A percentile compares a stretch with the other conserved stretches of the same genome.
Evolutionary conservation across 192 early-diverging fungal genomes (phyloP).

Genomic region (Podila horticola): DNA sequence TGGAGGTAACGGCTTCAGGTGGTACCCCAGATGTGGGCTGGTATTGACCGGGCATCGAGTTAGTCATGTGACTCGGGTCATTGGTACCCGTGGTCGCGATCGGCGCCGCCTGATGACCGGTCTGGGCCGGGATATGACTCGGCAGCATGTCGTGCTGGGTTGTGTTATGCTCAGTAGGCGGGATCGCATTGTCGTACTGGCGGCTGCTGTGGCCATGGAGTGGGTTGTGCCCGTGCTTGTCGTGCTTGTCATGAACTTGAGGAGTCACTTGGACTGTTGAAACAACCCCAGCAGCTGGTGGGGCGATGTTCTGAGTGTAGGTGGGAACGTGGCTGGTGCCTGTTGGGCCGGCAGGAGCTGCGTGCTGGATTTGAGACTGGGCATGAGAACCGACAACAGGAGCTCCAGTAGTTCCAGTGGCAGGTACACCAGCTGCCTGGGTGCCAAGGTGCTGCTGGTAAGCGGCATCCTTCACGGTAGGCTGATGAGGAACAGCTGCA

Average conservation of each 20-base stretch:
- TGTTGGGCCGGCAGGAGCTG: slow-evolving; percentile 20
- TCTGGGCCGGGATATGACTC: neutral
- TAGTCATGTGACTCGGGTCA: too few species aligned
- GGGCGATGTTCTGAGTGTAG: slow-evolving; percentile 13
- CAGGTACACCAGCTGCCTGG: neutral
- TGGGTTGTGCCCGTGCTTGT: neutral
- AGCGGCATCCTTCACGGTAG: slow-evolving; percentile 10
- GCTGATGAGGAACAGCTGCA: slow-evolving; percentile 18
- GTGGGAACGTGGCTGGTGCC: slow-evolving; percentile 25
- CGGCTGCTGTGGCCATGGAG: neutral
- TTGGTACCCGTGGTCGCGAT: neutral
- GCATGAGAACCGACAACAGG: neutral
- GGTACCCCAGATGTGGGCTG: neutral
- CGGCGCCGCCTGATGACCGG: neutral
- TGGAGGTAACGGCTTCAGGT: neutral
- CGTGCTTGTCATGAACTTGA: slow-evolving; percentile 2
- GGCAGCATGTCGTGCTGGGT: neutral
- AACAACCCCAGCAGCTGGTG: slow-evolving; percentile 15
- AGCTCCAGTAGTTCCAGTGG: neutral
- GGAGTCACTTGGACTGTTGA: slow-evolving; percentile 7
- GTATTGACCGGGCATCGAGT: neutral
- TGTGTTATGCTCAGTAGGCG: neutral
- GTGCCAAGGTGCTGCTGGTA: slow-evolving; percentile 16
- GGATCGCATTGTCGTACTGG: neutral
- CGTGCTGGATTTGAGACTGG: slow-evolving; percentile 1